Evolutionary conservation across 2,329 filamentous ascomycete species (phyloP).

Genomic region (Phaeophleospora eucalypticola): DNA sequence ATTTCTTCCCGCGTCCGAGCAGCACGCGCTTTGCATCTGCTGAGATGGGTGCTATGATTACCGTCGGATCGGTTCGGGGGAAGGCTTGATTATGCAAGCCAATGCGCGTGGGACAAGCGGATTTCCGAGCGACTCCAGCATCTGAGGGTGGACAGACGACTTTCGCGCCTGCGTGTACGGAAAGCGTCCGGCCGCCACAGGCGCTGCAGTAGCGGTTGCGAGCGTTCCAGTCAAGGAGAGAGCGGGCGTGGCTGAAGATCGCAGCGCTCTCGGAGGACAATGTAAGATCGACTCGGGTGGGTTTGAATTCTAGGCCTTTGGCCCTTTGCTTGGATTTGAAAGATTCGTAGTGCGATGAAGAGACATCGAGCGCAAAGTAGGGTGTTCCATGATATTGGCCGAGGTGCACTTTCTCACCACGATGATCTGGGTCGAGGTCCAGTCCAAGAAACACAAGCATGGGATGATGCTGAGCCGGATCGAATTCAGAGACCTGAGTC

Average conservation of each 20-base stretch:
- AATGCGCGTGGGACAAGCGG: slow-evolving; percentile 17
- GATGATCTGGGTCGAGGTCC: slow-evolving; percentile 16
- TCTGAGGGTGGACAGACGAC: slow-evolving; percentile 22
- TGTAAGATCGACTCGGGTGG: neutral
- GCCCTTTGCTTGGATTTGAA: slow-evolving; percentile 15
- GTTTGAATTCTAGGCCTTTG: slow-evolving; percentile 12
- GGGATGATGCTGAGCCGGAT: slow-evolving; percentile 17
- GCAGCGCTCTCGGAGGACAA: slow-evolving; percentile 18
- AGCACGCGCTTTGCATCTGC: slow-evolving; percentile 20
- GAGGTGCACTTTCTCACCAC: slow-evolving; percentile 12
- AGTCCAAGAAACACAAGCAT: slow-evolving; percentile 21
- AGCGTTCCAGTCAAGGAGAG: slow-evolving; percentile 20
- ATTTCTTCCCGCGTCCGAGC: slow-evolving; percentile 19
- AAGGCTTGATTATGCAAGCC: slow-evolving; percentile 24
- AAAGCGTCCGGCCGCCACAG: slow-evolving; percentile 19
- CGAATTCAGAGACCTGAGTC: slow-evolving; percentile 17
- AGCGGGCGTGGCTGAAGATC: slow-evolving; percentile 21
- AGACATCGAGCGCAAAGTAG: slow-evolving; percentile 22
- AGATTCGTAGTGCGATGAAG: slow-evolving; percentile 13
- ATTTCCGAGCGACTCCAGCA: slow-evolving; percentile 16
- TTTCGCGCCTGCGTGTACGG: slow-evolving; percentile 20
- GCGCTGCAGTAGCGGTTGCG: slow-evolving; percentile 19
- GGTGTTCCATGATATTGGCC: slow-evolving; percentile 18
- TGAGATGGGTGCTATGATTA: slow-evolving; percentile 22
- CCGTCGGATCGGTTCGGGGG: slow-evolving; percentile 21